Conservation (phyloP, 2,329 filamentous ascomycete species). For the Aureobasidium subglaciale region DNA sequence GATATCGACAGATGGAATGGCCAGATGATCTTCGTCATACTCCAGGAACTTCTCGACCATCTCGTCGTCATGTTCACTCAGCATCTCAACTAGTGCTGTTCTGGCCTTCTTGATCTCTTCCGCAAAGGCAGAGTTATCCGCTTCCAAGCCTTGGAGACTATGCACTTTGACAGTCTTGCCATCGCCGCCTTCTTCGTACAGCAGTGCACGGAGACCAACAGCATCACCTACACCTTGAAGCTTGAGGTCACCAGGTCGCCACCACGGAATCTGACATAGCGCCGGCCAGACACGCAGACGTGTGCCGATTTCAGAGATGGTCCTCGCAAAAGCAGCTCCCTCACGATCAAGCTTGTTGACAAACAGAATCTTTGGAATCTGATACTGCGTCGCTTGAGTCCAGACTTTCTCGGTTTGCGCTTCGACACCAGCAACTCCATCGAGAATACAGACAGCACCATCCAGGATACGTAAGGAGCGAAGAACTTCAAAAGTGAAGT, state of each 20-base stretch:
- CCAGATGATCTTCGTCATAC: constrained; percentile 62
- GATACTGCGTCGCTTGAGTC: constrained; percentile 78
- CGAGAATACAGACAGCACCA: constrained; percentile 85
- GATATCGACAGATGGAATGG: constrained; percentile 59
- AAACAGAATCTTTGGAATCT: constrained; percentile 74
- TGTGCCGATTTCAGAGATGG: constrained; percentile 76
- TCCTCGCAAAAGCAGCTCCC: constrained; percentile 73
- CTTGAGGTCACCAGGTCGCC: constrained; percentile 62
- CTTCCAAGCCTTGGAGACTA: constrained; percentile 47
- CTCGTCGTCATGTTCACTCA: constrained; percentile 82
- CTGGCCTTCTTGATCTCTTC: constrained; percentile 70
- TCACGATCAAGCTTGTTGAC: constrained; percentile 82
- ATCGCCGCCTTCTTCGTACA: constrained; percentile 62
- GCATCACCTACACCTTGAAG: constrained; percentile 82
- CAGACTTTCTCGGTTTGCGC: constrained; percentile 96
- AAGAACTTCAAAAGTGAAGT: constrained; percentile 95
- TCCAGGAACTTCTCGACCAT: constrained; percentile 82
- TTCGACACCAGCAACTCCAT: constrained; percentile 89
- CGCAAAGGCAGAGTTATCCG: constrained; percentile 44
- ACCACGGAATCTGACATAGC: constrained; percentile 94
- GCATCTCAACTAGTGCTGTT: constrained; percentile 67
- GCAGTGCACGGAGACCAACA: constrained; percentile 65
- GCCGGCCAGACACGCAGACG: constrained; percentile 78
- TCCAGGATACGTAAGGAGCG: constrained; percentile 82
- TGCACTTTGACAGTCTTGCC: constrained; percentile 50